A percentile compares a stretch with the other conserved stretches of the same genome.
These are phyloP conservation scores for Aspergillus sp. DNA, from an alignment of 2,329 filamentous ascomycete genomes.

Conservation along the genomic window DNA sequence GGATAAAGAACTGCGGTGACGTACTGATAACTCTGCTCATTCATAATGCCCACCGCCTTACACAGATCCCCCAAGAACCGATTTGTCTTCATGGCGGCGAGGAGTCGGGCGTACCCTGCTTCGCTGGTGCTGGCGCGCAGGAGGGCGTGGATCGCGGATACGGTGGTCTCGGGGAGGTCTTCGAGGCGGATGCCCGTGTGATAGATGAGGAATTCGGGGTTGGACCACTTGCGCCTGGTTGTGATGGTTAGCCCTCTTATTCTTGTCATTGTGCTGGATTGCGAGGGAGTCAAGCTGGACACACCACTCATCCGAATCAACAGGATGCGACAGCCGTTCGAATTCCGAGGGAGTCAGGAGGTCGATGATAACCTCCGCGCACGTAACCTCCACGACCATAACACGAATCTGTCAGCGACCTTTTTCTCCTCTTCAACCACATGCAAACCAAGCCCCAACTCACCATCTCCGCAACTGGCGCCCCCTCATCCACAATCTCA, in stretches of 20 bases:
- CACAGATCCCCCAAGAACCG: neutral
- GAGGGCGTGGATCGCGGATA: neutral
- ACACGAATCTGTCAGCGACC: too few species aligned
- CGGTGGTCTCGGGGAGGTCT: neutral
- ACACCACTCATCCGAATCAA: conserved; percentile 6
- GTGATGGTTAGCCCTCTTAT: too few species aligned
- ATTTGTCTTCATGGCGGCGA: conserved; percentile 7
- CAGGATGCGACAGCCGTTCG: neutral
- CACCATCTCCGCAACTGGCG: conserved; percentile 6
- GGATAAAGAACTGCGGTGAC: too few species aligned
- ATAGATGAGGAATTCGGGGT: conserved; percentile 10
- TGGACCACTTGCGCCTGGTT: conserved; percentile 8
- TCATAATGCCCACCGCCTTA: conserved; percentile 1
- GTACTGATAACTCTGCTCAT: neutral
- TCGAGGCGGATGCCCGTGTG: conserved; percentile 1
- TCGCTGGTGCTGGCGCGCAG: neutral
- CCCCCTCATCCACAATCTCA: neutral
- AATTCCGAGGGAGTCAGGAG: neutral
- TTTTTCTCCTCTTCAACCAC: too few species aligned
- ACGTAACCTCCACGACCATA: neutral
- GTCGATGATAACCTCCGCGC: neutral
- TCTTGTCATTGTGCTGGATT: too few species aligned
- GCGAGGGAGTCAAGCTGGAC: too few species aligned
- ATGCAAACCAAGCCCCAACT: neutral
- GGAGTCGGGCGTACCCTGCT: neutral